A percentile compares a stretch with the other conserved stretches of the same genome.
These are phyloP conservation scores for Termitomyces bulborhizus DNA, from an alignment of 768 basidiomycete genomes.

Conservation along the genomic window DNA sequence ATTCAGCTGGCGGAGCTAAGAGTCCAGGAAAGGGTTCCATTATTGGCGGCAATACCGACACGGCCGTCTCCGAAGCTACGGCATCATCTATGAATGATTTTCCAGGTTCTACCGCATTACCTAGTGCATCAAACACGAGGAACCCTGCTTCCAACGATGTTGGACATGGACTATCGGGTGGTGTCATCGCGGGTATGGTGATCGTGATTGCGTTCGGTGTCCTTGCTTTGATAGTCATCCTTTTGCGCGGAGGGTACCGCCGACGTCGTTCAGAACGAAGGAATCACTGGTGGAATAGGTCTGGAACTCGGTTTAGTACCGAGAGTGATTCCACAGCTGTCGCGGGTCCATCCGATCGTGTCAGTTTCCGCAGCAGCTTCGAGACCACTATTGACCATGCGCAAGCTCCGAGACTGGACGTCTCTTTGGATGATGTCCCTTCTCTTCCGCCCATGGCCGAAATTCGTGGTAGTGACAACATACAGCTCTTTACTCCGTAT, in stretches of 20 bases:
- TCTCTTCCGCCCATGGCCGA: conserved; percentile 51
- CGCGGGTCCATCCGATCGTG: conserved; percentile 10
- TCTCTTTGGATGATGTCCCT: conserved; percentile 24
- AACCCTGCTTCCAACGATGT: not conserved
- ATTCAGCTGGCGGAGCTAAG: conserved; percentile 1
- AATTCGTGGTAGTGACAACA: conserved; percentile 27
- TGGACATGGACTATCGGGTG: conserved; percentile 28
- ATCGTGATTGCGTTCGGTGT: conserved; percentile 27
- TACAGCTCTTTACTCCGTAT: conserved; percentile 6
- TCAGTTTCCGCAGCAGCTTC: conserved; percentile 51
- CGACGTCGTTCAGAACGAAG: conserved; percentile 35
- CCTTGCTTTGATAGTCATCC: conserved; percentile 30
- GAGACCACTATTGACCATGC: conserved; percentile 54
- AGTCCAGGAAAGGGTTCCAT: not conserved
- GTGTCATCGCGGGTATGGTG: conserved; percentile 42
- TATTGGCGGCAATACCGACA: not conserved
- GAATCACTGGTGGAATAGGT: conserved; percentile 31
- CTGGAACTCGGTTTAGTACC: conserved; percentile 15
- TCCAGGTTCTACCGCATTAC: conserved; percentile 9
- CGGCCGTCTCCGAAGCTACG: conserved; percentile 1
- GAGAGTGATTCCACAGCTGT: conserved; percentile 20
- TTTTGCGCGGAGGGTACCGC: conserved; percentile 30
- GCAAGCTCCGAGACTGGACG: conserved; percentile 15
- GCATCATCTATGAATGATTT: not conserved
- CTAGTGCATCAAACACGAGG: conserved; percentile 4